Evolutionary conservation across 208 protist genomes (phyloP), one percentile per base, ranked within the genome.

Genomic region (Trypanosoma platydactyli): DNA sequence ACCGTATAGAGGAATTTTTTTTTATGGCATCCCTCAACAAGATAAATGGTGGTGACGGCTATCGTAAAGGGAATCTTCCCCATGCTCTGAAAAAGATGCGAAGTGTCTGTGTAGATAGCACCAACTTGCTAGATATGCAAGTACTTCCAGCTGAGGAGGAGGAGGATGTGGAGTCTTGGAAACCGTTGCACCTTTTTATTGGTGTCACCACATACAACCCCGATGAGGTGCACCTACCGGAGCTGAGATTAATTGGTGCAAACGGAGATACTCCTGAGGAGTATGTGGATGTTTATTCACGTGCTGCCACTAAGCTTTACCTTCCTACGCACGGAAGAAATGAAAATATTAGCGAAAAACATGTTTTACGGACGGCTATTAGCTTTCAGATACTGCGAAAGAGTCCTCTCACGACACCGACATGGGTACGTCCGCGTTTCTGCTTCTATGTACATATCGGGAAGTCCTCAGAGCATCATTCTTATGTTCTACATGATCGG

Each of bases 251-350:
- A 3, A 22, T 68, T 1, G 12, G 12, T 33, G 54, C 58, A 7
- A 75, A 61, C n/a, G 58, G 35, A 41, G 56, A 67, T 40, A 57
- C 30, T 18, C 48, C 60, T 16, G 20, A 61, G 22, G 3, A 46
- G 40, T 46, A 48, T 27, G 59, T 13, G 0, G 60, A 74, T 18
- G 70, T 83, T 18, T 16, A 49, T 3, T 58, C 67, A 18, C 44
- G 46, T 51, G 60, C 71, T 1, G 80, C 81, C 12, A 88, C 88
- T 24, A 58, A 73, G 35, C 45, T 94, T 51, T 84, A 91, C 46
- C 81, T 94, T 38, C 84, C 88, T 0, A 81, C 53, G 15, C 71
- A 64, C 20, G 71, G 73, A 54, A 85, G 80, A 49, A 74, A 80
- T 56, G 71, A 68, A 22, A 57, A 56, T n/a, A 44, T 68, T 25